Percentiles rank a stretch among this genome's conserved stretches.
Evolutionary conservation across 163 green algal species (phyloP).

Genomic region (Picocystis sp.): DNA sequence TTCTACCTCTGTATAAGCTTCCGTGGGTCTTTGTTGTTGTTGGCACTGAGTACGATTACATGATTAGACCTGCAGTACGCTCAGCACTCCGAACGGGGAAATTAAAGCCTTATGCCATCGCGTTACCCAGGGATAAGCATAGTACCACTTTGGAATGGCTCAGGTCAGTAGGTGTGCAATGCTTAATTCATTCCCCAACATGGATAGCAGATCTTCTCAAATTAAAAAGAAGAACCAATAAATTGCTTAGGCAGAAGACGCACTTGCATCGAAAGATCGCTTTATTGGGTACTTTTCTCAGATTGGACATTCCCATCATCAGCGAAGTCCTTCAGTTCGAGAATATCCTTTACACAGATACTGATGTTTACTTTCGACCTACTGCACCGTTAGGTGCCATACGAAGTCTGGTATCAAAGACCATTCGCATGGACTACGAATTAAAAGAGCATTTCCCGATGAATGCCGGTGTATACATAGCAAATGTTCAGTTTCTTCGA

Average conservation of each 20-base stretch:
- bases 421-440: constrained; percentile 26
- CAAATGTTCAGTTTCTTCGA: constrained; percentile 22
- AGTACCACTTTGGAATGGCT: constrained; percentile 20
- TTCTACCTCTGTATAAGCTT: constrained; percentile 27
- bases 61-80: constrained; percentile 29
- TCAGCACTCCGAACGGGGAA: not conserved
- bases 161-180: constrained; percentile 9
- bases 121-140: constrained; percentile 1
- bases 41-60: constrained; percentile 27
- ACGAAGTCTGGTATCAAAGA: constrained; percentile 17
- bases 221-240: not conserved
- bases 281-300: constrained; percentile 16
- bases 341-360: constrained; percentile 38
- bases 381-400: constrained; percentile 23
- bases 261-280: constrained; percentile 9
- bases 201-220: constrained; percentile 16
- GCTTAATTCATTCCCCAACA: constrained; percentile 14
- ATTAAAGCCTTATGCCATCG: too few species aligned
- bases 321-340: constrained; percentile 21
- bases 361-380: constrained; percentile 29
- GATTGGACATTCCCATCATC: constrained; percentile 23
- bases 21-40: constrained; percentile 36
- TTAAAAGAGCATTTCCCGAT: constrained; percentile 25
- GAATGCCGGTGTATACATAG: constrained; percentile 34
- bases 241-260: constrained; percentile 3